Conservation (phyloP, 2,329 filamentous ascomycete species). For the Emergomyces orientalis region DNA sequence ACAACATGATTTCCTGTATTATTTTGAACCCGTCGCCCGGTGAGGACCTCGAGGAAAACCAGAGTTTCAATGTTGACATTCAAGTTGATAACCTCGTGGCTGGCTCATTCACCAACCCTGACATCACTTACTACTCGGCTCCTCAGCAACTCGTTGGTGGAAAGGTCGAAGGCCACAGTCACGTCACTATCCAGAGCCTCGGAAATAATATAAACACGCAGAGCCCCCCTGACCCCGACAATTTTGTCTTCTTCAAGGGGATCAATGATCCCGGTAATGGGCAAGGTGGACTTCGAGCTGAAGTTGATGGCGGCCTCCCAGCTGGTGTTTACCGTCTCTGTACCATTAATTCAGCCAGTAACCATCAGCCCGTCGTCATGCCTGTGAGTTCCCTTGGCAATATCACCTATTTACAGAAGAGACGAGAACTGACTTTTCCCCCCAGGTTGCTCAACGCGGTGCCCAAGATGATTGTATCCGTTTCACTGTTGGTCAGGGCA, state of each 20-base stretch:
- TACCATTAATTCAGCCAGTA: slow-evolving; percentile 43
- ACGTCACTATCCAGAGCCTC: slow-evolving; percentile 45
- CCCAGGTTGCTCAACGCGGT: slow-evolving; percentile 43
- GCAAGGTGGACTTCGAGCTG: slow-evolving; percentile 38
- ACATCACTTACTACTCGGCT: slow-evolving; percentile 46
- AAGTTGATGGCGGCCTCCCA: slow-evolving; percentile 40
- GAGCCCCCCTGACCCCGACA: slow-evolving; percentile 32
- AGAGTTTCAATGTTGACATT: slow-evolving; percentile 42
- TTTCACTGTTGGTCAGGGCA: slow-evolving; percentile 35
- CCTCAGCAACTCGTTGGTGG: slow-evolving; percentile 43
- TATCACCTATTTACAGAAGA: slow-evolving; percentile 9
- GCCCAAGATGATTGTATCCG: slow-evolving; percentile 45
- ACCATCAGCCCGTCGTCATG: slow-evolving; percentile 52
- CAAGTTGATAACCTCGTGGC: slow-evolving; percentile 43
- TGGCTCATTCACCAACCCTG: slow-evolving; percentile 48
- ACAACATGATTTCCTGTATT: slow-evolving; percentile 48
- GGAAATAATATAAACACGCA: slow-evolving; percentile 27
- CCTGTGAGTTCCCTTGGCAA: slow-evolving; percentile 25
- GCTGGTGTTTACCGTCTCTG: slow-evolving; percentile 44
- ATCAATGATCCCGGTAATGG: slow-evolving; percentile 45
- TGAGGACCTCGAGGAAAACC: slow-evolving; percentile 32
- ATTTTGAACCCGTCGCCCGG: slow-evolving; percentile 41
- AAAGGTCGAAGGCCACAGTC: slow-evolving; percentile 30
- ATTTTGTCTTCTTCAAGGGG: slow-evolving; percentile 51
- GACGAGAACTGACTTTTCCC: background rate